A percentile compares a stretch with the other conserved stretches of the same genome.
Evolutionary conservation across 2,329 filamentous ascomycete genomes (phyloP).

Genomic region (Aspergillus clavatus): DNA sequence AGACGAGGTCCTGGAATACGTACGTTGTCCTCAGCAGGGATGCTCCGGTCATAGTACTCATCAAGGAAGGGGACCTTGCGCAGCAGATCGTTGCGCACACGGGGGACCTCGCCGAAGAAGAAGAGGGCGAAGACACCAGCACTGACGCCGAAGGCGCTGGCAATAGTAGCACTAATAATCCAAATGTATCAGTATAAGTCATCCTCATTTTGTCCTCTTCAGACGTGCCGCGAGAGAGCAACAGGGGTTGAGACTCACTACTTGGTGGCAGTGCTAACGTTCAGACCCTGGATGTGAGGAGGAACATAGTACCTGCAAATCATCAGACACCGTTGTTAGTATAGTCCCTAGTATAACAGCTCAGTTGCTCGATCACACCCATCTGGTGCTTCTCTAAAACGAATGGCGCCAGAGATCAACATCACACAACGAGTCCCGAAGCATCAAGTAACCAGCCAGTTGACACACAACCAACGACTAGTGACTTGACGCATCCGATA

Average conservation of each 20-base stretch:
- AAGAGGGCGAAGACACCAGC: slow-evolving; percentile 57
- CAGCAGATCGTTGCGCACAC: slow-evolving; percentile 58
- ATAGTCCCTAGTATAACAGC: background rate
- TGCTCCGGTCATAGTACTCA: slow-evolving; percentile 52
- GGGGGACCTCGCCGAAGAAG: slow-evolving; percentile 61
- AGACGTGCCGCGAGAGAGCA: background rate
- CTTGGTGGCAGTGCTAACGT: slow-evolving; percentile 36
- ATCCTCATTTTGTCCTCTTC: background rate
- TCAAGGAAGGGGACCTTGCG: slow-evolving; percentile 57
- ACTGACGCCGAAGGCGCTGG: slow-evolving; percentile 52
- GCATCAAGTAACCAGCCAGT: background rate
- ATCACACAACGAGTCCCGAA: background rate
- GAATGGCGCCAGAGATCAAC: background rate
- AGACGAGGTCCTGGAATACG: slow-evolving; percentile 17
- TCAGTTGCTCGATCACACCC: background rate
- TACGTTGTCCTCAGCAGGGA: slow-evolving; percentile 60
- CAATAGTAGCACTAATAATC: slow-evolving; percentile 41
- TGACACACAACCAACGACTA: background rate
- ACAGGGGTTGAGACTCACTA: slow-evolving; percentile 41
- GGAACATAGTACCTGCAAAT: slow-evolving; percentile 46
- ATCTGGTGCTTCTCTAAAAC: background rate
- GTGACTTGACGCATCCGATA: background rate
- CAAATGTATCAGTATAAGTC: slow-evolving; percentile 13
- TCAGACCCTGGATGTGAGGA: slow-evolving; percentile 49
- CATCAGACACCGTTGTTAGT: slow-evolving; percentile 18